Base-by-base conservation (phyloP, 495 filamentous ascomycete species). In the Podospora bellae-mahoneyi region DNA sequence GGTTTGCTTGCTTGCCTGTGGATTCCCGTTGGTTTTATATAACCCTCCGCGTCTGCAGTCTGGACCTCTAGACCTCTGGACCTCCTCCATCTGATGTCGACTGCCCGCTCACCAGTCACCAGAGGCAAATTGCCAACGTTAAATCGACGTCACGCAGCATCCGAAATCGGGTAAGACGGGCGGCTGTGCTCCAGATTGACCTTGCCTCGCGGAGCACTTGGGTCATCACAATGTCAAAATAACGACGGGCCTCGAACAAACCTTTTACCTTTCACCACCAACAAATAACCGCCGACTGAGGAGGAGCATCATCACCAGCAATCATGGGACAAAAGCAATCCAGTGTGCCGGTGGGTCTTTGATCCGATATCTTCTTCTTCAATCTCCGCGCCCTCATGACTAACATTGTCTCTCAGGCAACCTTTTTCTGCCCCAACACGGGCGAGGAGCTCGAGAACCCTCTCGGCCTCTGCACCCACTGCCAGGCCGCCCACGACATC, bases 351-450 rank as follows among this genome's bases (percentile, higher is more conserved):
- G 69, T 71, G 27, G 16, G 60, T 54, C 20, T 27, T 59, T 61
- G 15, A 28, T 19, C 19, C 7, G 30, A 32, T 32, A 32, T 32
- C 30, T 32, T 32, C 30, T 7, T 23, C 44, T 30, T 13, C 34
- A 5, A 34, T 18, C n/a, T 62, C 32, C n/a, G 9, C 26, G 34
- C 19, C 27, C 19, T 10, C 16, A n/a, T 6, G 19, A 56, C 60
- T 30, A 44, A 53, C 60, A 48, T 20, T 16, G 3, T n/a, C 56
- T 58, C 30, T 23, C 66, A 71, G 66, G 44, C 70, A 2, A 48
- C 68, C n/a, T 77, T 74, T 68, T 77, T 68, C 74, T 77, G 75
- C 66, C 75, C 75, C 19, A 18, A 70, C 39, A 77, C 75, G 10
- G 75, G 75, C 53, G 28, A 34, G 19, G 68, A 71, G 16, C 34